These are phyloP conservation scores for Ensete ventricosum DNA, from an alignment of 176 grass and related monocot genomes.

Conservation along the genomic window DNA sequence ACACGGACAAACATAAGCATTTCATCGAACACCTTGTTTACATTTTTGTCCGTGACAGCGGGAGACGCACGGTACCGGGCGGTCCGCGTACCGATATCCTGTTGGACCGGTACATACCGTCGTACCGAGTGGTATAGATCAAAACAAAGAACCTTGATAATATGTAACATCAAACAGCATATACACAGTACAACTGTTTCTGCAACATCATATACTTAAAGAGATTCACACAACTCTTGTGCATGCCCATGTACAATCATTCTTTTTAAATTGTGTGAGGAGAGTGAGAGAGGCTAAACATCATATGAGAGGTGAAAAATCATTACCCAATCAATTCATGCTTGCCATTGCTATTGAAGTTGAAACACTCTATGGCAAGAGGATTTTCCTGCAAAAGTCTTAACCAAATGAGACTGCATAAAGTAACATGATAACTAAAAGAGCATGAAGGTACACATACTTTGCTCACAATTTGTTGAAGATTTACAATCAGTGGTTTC, in stretches of 20 bases:
- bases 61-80: too few species aligned
- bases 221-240: conserved; percentile 10
- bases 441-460: conserved; percentile 37
- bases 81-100: too few species aligned
- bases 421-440: conserved; percentile 2
- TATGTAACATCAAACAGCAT: not conserved
- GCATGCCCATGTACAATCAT: not conserved
- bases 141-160: too few species aligned
- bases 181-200: not conserved
- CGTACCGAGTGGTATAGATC: too few species aligned
- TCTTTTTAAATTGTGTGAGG: not conserved
- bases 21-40: too few species aligned
- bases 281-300: conserved; percentile 1
- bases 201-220: not conserved
- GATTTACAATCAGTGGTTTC: conserved; percentile 78
- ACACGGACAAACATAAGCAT: too few species aligned
- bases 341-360: conserved; percentile 85
- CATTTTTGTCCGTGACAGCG: too few species aligned
- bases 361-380: conserved; percentile 88
- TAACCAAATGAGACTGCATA: not conserved
- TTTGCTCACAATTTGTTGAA: conserved; percentile 94
- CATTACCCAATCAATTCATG: conserved; percentile 95
- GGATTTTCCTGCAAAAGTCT: conserved; percentile 72
- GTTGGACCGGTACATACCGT: too few species aligned
- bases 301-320: conserved; percentile 15